Base-by-base conservation (phyloP, 2,329 filamentous ascomycete species). In the Kalaharituber pfeilii region DNA sequence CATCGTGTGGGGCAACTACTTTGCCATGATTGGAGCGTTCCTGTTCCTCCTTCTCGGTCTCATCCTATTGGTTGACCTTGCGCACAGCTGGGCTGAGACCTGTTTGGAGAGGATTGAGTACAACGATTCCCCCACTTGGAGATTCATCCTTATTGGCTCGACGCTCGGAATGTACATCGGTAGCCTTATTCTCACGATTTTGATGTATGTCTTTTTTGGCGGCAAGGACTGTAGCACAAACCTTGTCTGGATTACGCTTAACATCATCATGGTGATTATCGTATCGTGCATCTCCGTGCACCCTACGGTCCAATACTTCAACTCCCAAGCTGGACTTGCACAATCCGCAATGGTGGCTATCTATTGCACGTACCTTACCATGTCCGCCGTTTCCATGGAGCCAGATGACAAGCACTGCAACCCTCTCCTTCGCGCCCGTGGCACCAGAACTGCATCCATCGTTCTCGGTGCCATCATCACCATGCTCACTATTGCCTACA, bases 351-450 rank as follows among this genome's bases (percentile, higher is more conserved):
- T 96, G 78, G 91, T 98, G 45, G 86, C 88, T 18, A 79, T 94
- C 56, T 98, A 98, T 74, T 98, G 91, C 77, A 96, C 91, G 44
- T 98, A 98, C 67, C 78, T 98, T 53, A 98, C 91, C 62, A 86
- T 98, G 80, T 95, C 88, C 2, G 91, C 91, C 25, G 91, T 98
- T 1, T 94, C 87, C 53, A 96, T 98, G 91, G 89, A 98, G 65
- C 91, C 91, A 0, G 89, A 96, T 68, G 81, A 95, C 72, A 82
- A 85, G 63, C 77, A 85, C 60, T 98, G 91, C 78, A 98, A 98
- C 69, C 91, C 91, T 7, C 75, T 98, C 28, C 75, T 95, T 57
- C 80, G 78, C 52, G 88, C 87, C 6, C 84, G 84, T 58, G 87
- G 86, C 57, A 91, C 89, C 8, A 80, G 91, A 58, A 93, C 84